phyloP scores from a whole-genome alignment of 768 basidiomycete genomes.

The Russula sp. region DNA sequence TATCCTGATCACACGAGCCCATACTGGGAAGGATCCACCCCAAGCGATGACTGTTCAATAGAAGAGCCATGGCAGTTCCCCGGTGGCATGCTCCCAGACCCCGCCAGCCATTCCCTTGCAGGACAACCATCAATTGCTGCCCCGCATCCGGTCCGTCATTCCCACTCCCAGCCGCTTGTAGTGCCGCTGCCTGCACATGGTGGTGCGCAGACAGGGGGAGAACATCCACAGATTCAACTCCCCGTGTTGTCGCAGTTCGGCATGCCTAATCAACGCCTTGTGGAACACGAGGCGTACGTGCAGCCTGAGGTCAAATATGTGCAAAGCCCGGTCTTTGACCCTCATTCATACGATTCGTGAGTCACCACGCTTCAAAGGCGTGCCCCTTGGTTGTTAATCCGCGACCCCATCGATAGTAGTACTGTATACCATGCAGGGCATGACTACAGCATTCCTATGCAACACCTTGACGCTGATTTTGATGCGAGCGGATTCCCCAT shows the following conservation, averaged over 20 bases:
- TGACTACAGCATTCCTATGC: conserved; percentile 18
- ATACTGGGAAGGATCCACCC: conserved; percentile 23
- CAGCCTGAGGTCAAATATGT: conserved; percentile 18
- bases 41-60: conserved; percentile 20
- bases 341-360: conserved; percentile 19
- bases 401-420: not conserved
- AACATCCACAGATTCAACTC: conserved; percentile 12
- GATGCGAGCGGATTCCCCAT: conserved; percentile 8
- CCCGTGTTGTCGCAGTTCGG: conserved; percentile 15
- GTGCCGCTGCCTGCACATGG: conserved; percentile 3
- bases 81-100: conserved; percentile 2
- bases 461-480: conserved; percentile 12
- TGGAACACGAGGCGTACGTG: conserved; percentile 16
- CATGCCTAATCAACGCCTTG: conserved; percentile 11
- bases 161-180: not conserved
- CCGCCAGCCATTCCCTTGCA: conserved; percentile 6
- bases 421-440: conserved; percentile 18
- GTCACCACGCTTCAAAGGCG: not conserved
- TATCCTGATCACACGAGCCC: conserved; percentile 15
- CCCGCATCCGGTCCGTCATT: conserved; percentile 17
- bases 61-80: conserved; percentile 24
- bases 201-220: not conserved
- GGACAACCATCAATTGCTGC: conserved; percentile 8
- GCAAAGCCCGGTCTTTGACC: conserved; percentile 1
- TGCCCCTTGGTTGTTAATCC: not conserved